Evolutionary conservation across 495 filamentous ascomycete genomes (phyloP), one percentile per base, ranked within the genome.

Genomic region (Penicillium paxilli): DNA sequence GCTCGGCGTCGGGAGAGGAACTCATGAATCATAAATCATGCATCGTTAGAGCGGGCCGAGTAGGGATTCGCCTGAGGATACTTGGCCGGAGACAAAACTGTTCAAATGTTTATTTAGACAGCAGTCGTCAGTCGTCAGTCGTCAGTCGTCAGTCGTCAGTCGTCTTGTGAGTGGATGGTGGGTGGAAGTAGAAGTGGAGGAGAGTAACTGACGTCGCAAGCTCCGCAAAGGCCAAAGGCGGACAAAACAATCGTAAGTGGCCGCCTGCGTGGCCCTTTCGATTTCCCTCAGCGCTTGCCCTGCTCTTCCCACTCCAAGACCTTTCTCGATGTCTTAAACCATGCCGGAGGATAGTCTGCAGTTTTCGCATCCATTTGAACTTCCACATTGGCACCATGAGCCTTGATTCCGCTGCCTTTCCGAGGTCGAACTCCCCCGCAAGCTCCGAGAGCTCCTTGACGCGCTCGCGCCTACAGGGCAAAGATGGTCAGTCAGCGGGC

Each of bases 371-470:
- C 52, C 48, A 63, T 68, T 53, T 52, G 63, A 49, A 33, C 56
- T 62, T 52, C 60, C 48, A 64, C 42, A 63, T 65, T 66, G 64
- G 66, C 73, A 80, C 64, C 69, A 90, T 91, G 87, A 82, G 84
- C 71, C 84, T 89, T 77, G 87, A 90, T 74, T 76, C 85, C 41
- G 76, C 77, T 67, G 74, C 79, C 58, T 80, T 82, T 65, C 79
- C 82, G 60, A 83, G 85, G 67, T 87, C 87, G 56, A 74, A 80
- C 62, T 91, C 89, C 55, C 88, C 88, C 58, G 81, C 87, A 68
- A 88, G 85, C 79, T 91, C 88, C 71, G 88, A 87, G 28, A 85
- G 83, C 67, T 87, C 84, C 54, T 86, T 88, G 42, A 86, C 87
- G 42, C 81, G 82, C 33, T 80, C 81, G 53, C 80, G 83, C 57